Evolutionary conservation across 345 rosid genomes (phyloP).

Genomic region (Ceriops decandra): DNA sequence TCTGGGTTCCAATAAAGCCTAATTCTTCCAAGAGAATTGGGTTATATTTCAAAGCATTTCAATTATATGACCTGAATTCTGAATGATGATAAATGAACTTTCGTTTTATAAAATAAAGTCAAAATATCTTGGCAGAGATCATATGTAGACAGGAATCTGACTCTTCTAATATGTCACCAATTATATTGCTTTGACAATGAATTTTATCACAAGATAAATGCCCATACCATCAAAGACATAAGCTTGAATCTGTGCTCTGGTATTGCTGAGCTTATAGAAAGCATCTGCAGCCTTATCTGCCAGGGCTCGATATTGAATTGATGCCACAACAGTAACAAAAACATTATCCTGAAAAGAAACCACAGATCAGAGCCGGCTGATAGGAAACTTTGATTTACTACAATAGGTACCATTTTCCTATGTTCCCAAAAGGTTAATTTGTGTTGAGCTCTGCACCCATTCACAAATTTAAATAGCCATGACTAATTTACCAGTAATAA

Average conservation of each 20-base stretch:
- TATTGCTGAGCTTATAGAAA: constrained; percentile 25
- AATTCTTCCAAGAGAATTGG: no score
- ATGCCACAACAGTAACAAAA: neutral
- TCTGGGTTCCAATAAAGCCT: no score
- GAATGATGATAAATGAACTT: no score
- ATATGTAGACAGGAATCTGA: no score
- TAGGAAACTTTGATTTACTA: neutral
- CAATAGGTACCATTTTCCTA: no score
- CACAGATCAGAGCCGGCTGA: neutral
- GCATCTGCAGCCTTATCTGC: neutral
- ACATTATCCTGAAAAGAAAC: constrained; percentile 2
- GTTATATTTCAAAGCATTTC: no score
- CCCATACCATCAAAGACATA: constrained; percentile 25
- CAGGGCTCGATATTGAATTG: constrained; percentile 1
- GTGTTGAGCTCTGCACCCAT: neutral
- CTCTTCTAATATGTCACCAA: no score
- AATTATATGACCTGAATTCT: no score
- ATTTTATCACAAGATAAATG: neutral
- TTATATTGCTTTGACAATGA: no score
- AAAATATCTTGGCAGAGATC: no score
- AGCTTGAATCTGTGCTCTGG: constrained; percentile 28
- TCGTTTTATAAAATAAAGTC: no score
- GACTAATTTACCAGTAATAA: neutral
- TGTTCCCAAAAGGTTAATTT: no score
- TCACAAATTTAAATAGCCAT: neutral